phyloP scores from a whole-genome alignment of 495 filamentous ascomycete genomes.

The Echria macrotheca region DNA sequence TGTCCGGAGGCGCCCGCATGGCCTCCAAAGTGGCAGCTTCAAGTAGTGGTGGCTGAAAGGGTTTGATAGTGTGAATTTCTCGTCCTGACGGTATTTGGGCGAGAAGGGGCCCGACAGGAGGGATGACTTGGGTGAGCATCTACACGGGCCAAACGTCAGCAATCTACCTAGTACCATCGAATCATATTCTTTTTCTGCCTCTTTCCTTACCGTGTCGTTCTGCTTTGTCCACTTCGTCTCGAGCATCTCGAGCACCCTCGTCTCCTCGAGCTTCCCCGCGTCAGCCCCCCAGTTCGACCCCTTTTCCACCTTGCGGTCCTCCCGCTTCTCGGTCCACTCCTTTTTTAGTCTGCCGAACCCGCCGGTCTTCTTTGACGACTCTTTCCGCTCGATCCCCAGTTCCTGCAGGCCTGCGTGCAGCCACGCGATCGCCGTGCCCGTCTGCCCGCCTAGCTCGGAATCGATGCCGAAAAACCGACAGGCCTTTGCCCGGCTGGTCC shows the following conservation, averaged over 20 bases:
- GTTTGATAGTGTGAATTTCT: constrained; percentile 67
- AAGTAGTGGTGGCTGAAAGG: constrained; percentile 54
- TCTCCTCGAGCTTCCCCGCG: constrained; percentile 78
- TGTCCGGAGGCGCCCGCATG: constrained; percentile 45
- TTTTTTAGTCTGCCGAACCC: constrained; percentile 66
- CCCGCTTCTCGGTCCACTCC: constrained; percentile 61
- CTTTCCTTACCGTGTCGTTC: constrained; percentile 76
- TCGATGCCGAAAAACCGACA: constrained; percentile 89
- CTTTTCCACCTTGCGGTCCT: constrained; percentile 64
- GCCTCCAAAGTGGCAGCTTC: constrained; percentile 50
- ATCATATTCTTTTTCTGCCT: too few relatives aligned
- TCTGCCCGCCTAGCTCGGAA: constrained; percentile 73
- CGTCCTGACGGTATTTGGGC: constrained; percentile 78
- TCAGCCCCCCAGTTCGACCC: constrained; percentile 72
- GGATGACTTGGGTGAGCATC: constrained; percentile 77
- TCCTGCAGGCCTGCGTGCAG: constrained; percentile 64
- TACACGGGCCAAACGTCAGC: constrained; percentile 23
- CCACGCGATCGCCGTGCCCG: constrained; percentile 81
- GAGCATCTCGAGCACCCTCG: constrained; percentile 77
- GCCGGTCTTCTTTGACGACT: constrained; percentile 40
- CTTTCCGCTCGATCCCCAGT: constrained; percentile 52
- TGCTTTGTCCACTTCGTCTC: constrained; percentile 85
- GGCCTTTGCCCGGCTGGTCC: constrained; percentile 70
- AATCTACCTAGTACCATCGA: neutral
- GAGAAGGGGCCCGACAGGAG: constrained; percentile 61